Base-by-base conservation (phyloP, 768 basidiomycete genomes). In the Baorangia bicolor region DNA sequence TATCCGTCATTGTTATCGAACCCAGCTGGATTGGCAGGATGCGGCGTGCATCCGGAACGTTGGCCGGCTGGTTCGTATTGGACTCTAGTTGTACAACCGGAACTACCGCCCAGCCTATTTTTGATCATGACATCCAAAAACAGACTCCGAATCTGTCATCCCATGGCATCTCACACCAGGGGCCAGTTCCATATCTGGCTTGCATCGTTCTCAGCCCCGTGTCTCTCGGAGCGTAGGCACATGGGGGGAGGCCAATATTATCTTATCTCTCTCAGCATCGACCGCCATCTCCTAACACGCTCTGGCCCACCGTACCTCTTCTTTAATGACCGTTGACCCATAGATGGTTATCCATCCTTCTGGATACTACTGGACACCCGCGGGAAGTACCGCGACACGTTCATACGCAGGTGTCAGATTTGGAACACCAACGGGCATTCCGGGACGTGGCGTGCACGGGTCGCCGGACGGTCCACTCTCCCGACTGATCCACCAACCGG, bases 301-400 rank as follows among this genome's bases (percentile, higher is more conserved):
- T 3, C 30, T 23, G n/a, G 13, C 49, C 52, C 42, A 8, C 43
- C 37, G 9, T 31, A 35, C 23, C 43, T 38, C 42, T 48, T 38
- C 46, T 58, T 58, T 67, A 50, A 58, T 64, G 49, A 33, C 65
- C 65, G 65, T 43, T 43, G 11, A n/a, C 40, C 55, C 47, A 49
- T 39, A 59, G 4, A 43, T 35, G 55, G 64, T 9, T 12, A 42
- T 34, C 41, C 18, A 23, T 33, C 14, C 51, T 25, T 49, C 13
- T 56, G n/a, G n/a, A 31, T 30, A 16, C 28, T 27, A 21, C 40
- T 12, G 16, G 27, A 58, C 21, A 4, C 25, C 46, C 28, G 2
- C 50, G 45, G 52, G n/a, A 59, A 48, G 21, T 21, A 27, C 43
- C 64, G 56, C 30, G 21, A 38, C 18, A 16, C 7, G n/a, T 39